Evolutionary conservation across 176 grass and related monocot genomes (phyloP).

Genomic region (Ensete ventricosum): DNA sequence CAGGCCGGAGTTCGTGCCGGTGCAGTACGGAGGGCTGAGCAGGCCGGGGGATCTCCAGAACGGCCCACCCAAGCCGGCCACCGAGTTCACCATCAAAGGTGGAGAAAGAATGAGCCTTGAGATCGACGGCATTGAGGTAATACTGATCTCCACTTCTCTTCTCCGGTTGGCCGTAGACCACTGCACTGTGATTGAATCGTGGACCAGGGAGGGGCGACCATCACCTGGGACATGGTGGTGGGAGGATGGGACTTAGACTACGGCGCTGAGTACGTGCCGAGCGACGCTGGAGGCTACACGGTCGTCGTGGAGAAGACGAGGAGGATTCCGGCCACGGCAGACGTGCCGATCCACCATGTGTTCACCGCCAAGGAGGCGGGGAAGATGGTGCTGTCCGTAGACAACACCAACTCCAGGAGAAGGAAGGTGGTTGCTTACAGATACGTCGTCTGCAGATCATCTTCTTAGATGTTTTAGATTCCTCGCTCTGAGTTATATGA

Average conservation of each 20-base stretch:
- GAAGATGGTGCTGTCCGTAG: slow-evolving; percentile 87
- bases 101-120: slow-evolving; percentile 91
- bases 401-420: slow-evolving; percentile 75
- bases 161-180: too few relatives aligned
- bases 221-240: slow-evolving; percentile 88
- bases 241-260: slow-evolving; percentile 91
- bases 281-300: slow-evolving; percentile 62
- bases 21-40: slow-evolving; percentile 88
- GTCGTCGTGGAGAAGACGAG: slow-evolving; percentile 66
- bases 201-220: slow-evolving; percentile 63
- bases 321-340: slow-evolving; percentile 37
- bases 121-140: slow-evolving; percentile 98
- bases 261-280: slow-evolving; percentile 80
- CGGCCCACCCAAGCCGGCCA: slow-evolving; percentile 83
- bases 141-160: neutral
- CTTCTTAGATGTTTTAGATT: slow-evolving; percentile 8
- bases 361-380: slow-evolving; percentile 77
- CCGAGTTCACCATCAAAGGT: slow-evolving; percentile 95
- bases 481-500: too few relatives aligned
- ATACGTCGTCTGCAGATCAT: slow-evolving; percentile 79
- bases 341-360: slow-evolving; percentile 62
- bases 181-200: neutral
- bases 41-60: slow-evolving; percentile 62
- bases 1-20: slow-evolving; percentile 80
- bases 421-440: slow-evolving; percentile 87